phyloP scores from a whole-genome alignment of 768 basidiomycete species.

The Russula brevipes region DNA sequence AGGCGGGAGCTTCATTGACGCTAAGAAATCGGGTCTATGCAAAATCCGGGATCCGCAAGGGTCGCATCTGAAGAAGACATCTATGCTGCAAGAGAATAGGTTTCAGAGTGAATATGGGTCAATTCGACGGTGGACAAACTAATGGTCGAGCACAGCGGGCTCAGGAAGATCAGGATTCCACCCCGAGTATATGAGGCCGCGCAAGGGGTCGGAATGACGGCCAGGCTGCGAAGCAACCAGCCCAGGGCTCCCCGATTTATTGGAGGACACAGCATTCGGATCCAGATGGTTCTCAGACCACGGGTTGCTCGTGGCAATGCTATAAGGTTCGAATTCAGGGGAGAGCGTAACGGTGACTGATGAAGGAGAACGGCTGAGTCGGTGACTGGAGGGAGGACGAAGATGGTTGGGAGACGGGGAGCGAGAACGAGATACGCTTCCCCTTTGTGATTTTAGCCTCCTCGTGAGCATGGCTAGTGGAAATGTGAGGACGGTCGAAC shows the following conservation, averaged over 20 bases:
- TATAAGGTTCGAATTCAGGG: conserved; percentile 28
- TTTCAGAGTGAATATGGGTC: background rate
- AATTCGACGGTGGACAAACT: conserved; percentile 43
- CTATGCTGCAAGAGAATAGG: conserved; percentile 48
- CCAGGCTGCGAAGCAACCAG: conserved; percentile 27
- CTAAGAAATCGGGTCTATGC: conserved; percentile 73
- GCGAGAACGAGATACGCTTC: conserved; percentile 35
- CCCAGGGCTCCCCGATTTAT: conserved; percentile 26
- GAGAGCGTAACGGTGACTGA: conserved; percentile 24
- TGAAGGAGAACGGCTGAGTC: conserved; percentile 16
- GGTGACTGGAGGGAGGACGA: conserved; percentile 13
- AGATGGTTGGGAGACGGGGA: conserved; percentile 34
- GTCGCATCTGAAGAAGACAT: conserved; percentile 84
- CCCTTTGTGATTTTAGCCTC: conserved; percentile 51
- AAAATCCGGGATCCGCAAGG: conserved; percentile 82
- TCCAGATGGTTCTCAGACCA: conserved; percentile 30
- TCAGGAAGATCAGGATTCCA: conserved; percentile 86
- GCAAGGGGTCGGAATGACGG: conserved; percentile 47
- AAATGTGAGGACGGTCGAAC: conserved; percentile 11
- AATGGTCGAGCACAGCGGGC: conserved; percentile 65
- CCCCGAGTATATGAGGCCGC: conserved; percentile 66
- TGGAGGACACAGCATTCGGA: conserved; percentile 24
- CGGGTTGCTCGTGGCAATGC: conserved; percentile 23
- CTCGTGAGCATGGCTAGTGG: conserved; percentile 57
- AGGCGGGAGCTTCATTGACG: conserved; percentile 75